phyloP scores from a whole-genome alignment of 2,329 filamentous ascomycete species.

The Phialophora expanda region DNA sequence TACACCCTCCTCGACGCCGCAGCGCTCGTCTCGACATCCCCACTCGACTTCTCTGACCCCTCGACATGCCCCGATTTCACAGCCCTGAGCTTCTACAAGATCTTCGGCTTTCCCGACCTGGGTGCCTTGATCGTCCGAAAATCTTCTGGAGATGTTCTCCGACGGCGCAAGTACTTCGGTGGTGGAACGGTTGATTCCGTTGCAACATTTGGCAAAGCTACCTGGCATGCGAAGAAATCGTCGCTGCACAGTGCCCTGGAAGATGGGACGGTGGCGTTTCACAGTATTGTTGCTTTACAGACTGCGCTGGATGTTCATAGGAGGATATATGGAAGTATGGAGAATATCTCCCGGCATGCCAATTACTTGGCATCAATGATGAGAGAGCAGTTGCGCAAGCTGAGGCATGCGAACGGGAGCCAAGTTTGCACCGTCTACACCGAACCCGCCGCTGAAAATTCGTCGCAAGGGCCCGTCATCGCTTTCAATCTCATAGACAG shows the following conservation, averaged over 20 bases:
- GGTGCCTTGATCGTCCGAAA: slow-evolving; percentile 84
- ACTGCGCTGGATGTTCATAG: slow-evolving; percentile 72
- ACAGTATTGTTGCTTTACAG: slow-evolving; percentile 83
- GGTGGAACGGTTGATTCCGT: slow-evolving; percentile 95
- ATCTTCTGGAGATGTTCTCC: slow-evolving; percentile 67
- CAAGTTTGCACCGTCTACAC: slow-evolving; percentile 71
- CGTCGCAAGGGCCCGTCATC: slow-evolving; percentile 71
- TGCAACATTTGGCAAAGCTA: slow-evolving; percentile 68
- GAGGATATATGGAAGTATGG: slow-evolving; percentile 73
- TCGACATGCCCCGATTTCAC: slow-evolving; percentile 77
- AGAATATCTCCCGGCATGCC: slow-evolving; percentile 72
- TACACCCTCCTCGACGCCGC: slow-evolving; percentile 85
- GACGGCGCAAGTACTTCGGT: slow-evolving; percentile 79
- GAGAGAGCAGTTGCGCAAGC: slow-evolving; percentile 59
- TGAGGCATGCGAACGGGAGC: slow-evolving; percentile 72
- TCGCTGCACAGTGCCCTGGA: slow-evolving; percentile 82
- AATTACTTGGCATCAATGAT: slow-evolving; percentile 66
- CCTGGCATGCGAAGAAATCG: slow-evolving; percentile 81
- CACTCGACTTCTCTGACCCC: slow-evolving; percentile 70
- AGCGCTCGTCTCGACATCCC: slow-evolving; percentile 76
- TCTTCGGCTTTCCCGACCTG: slow-evolving; percentile 95
- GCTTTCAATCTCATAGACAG: slow-evolving; percentile 81
- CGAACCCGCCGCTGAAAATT: slow-evolving; percentile 38
- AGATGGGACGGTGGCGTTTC: slow-evolving; percentile 88
- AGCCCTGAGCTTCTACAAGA: slow-evolving; percentile 90